Conservation (phyloP, 2,329 filamentous ascomycete genomes). For the Coleophoma eucalyptorum region DNA sequence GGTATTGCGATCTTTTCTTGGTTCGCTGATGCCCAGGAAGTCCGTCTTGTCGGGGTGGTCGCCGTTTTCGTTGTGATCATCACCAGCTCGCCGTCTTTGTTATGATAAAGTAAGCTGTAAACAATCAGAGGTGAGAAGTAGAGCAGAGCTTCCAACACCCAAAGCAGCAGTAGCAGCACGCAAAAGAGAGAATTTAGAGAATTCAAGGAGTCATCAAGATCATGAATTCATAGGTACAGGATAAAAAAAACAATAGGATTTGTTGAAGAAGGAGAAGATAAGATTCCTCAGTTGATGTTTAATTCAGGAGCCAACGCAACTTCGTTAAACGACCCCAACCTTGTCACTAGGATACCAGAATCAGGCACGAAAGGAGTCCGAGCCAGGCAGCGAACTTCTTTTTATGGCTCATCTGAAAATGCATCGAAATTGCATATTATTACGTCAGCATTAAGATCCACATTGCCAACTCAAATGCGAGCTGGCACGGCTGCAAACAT, state of each 20-base stretch:
- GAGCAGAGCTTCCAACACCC: constrained; percentile 1
- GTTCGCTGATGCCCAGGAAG: constrained; percentile 13
- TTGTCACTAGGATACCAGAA: too few relatives aligned
- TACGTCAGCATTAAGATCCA: too few relatives aligned
- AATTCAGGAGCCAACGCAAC: neutral
- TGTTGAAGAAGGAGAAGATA: neutral
- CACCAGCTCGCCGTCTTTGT: constrained; percentile 14
- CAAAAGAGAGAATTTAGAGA: neutral
- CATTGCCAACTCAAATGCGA: too few relatives aligned
- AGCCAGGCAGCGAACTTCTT: neutral
- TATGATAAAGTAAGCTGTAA: constrained; percentile 13
- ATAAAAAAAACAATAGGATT: neutral
- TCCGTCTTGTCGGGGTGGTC: constrained; percentile 18
- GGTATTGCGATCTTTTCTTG: constrained; percentile 12
- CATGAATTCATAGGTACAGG: neutral
- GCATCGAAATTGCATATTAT: too few relatives aligned
- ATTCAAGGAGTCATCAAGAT: neutral
- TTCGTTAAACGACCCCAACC: neutral
- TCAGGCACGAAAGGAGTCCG: neutral
- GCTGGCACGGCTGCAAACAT: too few relatives aligned
- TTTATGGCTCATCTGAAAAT: too few relatives aligned
- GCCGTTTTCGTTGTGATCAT: constrained; percentile 1
- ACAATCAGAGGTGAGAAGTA: neutral
- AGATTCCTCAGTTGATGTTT: neutral
- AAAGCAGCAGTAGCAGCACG: neutral